phyloP scores from a whole-genome alignment of 805 yeast species.

The Danielozyma ontarioensis region DNA sequence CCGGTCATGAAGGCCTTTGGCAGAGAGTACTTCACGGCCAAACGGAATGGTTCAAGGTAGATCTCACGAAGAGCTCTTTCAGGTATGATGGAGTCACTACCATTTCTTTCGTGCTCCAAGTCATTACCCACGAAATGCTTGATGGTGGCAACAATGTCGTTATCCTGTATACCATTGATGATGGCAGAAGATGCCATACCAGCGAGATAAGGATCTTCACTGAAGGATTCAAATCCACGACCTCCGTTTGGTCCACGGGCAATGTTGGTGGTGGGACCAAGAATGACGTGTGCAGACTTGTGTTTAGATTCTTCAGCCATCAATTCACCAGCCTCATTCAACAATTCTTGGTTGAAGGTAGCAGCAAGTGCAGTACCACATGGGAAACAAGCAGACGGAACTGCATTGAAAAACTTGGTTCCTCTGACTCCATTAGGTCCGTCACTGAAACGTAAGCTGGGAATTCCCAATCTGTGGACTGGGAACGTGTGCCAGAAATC shows the following conservation, averaged over 20 bases:
- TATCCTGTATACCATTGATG: constrained; percentile 23
- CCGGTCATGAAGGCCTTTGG: constrained; percentile 28
- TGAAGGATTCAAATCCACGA: constrained; percentile 28
- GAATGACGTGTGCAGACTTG: constrained; percentile 24
- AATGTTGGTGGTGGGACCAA: constrained; percentile 29
- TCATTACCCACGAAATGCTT: constrained; percentile 31
- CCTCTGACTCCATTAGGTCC: constrained; percentile 33
- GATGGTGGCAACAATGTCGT: constrained; percentile 25
- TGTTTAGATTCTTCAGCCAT: constrained; percentile 29
- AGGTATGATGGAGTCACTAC: constrained; percentile 23
- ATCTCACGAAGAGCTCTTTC: constrained; percentile 29
- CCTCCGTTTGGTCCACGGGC: constrained; percentile 32
- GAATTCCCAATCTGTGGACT: constrained; percentile 36
- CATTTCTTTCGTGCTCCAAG: constrained; percentile 26
- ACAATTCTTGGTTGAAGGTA: constrained; percentile 23
- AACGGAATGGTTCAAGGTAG: constrained; percentile 28
- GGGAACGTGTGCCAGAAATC: constrained; percentile 50
- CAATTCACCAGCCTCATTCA: constrained; percentile 23
- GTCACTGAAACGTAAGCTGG: constrained; percentile 39
- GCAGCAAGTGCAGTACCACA: constrained; percentile 31
- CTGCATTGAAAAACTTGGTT: constrained; percentile 21
- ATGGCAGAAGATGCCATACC: constrained; percentile 22
- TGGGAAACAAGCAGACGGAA: constrained; percentile 28
- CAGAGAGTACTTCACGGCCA: constrained; percentile 24
- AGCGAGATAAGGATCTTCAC: constrained; percentile 28